Conservation (phyloP, 2,329 filamentous ascomycete genomes). For the Microdochium nivale region DNA sequence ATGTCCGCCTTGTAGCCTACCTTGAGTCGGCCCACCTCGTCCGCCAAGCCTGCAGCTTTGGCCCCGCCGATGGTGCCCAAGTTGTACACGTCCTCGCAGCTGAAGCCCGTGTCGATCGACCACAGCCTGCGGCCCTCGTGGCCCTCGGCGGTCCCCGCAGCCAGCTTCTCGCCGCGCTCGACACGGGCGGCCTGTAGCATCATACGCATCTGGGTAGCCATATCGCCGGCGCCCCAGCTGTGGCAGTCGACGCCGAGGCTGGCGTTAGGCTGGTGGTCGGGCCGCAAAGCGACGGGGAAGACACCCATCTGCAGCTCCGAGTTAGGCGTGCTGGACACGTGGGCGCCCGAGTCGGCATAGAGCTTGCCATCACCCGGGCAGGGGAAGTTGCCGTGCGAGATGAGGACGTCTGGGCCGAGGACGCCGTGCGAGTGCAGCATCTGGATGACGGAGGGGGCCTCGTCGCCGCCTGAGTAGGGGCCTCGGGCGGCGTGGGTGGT, state of each 20-base stretch:
- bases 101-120: slow-evolving; percentile 16
- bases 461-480: slow-evolving; percentile 2
- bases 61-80: slow-evolving; percentile 38
- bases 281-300: slow-evolving; percentile 22
- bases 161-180: slow-evolving; percentile 17
- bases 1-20: slow-evolving; percentile 39
- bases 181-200: slow-evolving; percentile 14
- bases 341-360: slow-evolving; percentile 22
- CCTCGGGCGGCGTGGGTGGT: slow-evolving; percentile 26
- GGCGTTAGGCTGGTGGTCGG: slow-evolving; percentile 18
- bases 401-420: slow-evolving; percentile 29
- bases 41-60: slow-evolving; percentile 28
- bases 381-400: slow-evolving; percentile 29
- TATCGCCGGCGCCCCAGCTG: slow-evolving; percentile 16
- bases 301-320: slow-evolving; percentile 41
- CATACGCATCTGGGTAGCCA: slow-evolving; percentile 23
- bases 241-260: slow-evolving; percentile 26
- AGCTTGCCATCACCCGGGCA: slow-evolving; percentile 22
- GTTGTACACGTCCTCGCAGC: slow-evolving; percentile 35
- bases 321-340: slow-evolving; percentile 36
- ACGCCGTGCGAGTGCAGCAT: slow-evolving; percentile 23
- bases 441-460: slow-evolving; percentile 9
- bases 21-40: slow-evolving; percentile 32
- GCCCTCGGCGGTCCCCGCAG: slow-evolving; percentile 3
- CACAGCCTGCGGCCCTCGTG: slow-evolving; percentile 8